Percentiles rank a stretch among this genome's conserved stretches.
phyloP scores from a whole-genome alignment of 352 stramenopile species.

The Poterioochromonas sp. region DNA sequence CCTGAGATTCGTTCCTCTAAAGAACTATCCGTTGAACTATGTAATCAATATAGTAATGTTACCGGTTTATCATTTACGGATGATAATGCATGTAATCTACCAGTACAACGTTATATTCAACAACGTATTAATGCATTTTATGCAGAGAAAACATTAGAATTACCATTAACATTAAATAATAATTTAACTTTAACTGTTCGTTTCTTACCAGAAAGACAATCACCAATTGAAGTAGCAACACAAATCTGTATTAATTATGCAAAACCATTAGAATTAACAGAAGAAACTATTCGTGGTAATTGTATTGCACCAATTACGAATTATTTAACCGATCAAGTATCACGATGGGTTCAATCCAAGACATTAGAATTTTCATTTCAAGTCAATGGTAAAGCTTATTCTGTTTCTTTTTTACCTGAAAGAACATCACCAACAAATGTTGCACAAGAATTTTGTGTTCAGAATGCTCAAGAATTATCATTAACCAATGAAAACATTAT shows the following conservation, averaged over 20 bases:
- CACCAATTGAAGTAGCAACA: background rate
- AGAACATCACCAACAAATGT: background rate
- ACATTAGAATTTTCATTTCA: background rate
- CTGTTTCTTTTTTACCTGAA: conserved; percentile 1
- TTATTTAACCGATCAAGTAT: background rate
- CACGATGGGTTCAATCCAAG: background rate
- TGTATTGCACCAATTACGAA: background rate
- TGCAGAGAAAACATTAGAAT: background rate
- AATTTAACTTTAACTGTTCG: background rate
- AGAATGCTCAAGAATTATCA: background rate
- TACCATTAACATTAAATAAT: background rate
- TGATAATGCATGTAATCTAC: background rate
- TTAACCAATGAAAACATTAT: background rate
- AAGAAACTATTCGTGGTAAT: background rate
- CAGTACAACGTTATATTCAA: background rate
- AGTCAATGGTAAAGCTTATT: background rate
- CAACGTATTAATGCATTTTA: background rate
- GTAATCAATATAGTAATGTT: background rate
- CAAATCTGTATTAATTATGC: background rate
- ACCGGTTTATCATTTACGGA: background rate
- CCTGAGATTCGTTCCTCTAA: background rate
- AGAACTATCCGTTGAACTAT: background rate
- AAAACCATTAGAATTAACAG: background rate
- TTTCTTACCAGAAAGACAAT: conserved; percentile 5
- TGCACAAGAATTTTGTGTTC: background rate